A percentile compares a stretch with the other conserved stretches of the same genome.
Evolutionary conservation across 2,329 filamentous ascomycete genomes (phyloP).

Genomic region (Botrytis galanthina): DNA sequence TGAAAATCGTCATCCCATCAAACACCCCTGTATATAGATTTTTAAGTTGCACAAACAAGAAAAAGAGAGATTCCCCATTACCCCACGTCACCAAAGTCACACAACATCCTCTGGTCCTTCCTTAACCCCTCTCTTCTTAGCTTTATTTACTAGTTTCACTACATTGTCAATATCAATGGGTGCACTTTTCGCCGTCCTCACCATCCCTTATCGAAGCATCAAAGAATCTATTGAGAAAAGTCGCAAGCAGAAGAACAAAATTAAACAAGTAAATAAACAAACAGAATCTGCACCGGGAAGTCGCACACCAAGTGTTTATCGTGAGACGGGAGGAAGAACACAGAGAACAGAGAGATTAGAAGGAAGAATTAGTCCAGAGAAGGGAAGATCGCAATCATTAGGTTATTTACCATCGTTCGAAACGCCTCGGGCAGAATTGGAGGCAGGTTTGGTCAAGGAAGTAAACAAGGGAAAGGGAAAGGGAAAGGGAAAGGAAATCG

Average conservation of each 20-base stretch:
- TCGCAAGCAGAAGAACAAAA: not conserved
- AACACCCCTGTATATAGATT: not conserved
- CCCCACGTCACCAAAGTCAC: slow-evolving; percentile 18
- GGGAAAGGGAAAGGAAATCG: not conserved
- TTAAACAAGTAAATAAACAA: not conserved
- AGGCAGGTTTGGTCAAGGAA: not conserved
- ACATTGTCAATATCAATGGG: slow-evolving; percentile 26
- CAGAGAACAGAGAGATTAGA: not conserved
- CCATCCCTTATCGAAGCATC: slow-evolving; percentile 18
- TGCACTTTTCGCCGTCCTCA: slow-evolving; percentile 26
- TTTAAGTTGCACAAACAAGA: slow-evolving; percentile 3
- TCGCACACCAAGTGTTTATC: not conserved
- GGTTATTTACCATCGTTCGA: slow-evolving; percentile 7
- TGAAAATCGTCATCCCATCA: not conserved
- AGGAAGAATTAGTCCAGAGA: not conserved
- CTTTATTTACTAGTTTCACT: not conserved
- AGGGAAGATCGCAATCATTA: slow-evolving; percentile 18
- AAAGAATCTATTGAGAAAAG: slow-evolving; percentile 21
- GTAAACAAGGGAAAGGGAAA: not conserved
- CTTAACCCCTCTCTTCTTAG: not conserved
- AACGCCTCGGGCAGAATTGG: not conserved
- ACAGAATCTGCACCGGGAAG: slow-evolving; percentile 2
- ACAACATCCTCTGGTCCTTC: slow-evolving; percentile 4
- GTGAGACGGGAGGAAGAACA: not conserved
- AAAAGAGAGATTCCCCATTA: slow-evolving; percentile 11